These are phyloP conservation scores for Lomentospora prolificans DNA, from an alignment of 2,329 filamentous ascomycete species.

Conservation along the genomic window DNA sequence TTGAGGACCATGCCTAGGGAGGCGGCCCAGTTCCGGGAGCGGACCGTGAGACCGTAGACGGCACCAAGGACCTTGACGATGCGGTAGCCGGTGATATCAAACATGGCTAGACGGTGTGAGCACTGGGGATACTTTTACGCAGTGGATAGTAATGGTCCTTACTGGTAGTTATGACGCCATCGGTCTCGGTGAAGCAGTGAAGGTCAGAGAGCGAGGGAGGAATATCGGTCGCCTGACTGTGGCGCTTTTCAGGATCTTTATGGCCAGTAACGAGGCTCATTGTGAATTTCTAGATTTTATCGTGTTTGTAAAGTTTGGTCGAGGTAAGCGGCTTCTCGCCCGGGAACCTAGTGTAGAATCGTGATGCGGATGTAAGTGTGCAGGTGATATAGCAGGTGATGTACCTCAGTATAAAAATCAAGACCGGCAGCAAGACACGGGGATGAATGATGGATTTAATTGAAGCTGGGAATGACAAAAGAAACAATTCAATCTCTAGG, in stretches of 20 bases:
- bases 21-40: constrained; percentile 48
- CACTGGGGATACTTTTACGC: background rate
- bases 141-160: constrained; percentile 11
- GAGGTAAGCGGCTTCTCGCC: too few relatives aligned
- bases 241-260: constrained; percentile 1
- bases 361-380: too few relatives aligned
- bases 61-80: constrained; percentile 47
- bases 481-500: background rate
- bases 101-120: constrained; percentile 35
- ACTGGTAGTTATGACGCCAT: constrained; percentile 50
- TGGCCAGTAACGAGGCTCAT: background rate
- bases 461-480: background rate
- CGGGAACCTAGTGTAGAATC: too few relatives aligned
- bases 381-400: background rate
- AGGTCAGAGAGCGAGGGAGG: constrained; percentile 29
- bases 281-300: background rate
- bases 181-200: constrained; percentile 52
- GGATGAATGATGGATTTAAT: background rate
- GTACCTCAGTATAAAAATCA: background rate
- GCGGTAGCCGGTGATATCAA: constrained; percentile 51
- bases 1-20: constrained; percentile 46
- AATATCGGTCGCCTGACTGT: background rate
- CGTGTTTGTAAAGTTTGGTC: too few relatives aligned
- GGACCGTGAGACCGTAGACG: constrained; percentile 47
- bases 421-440: background rate